These are phyloP conservation scores for Phytopythium cucurbitacearum DNA, from an alignment of 352 stramenopile species.

Conservation along the genomic window DNA sequence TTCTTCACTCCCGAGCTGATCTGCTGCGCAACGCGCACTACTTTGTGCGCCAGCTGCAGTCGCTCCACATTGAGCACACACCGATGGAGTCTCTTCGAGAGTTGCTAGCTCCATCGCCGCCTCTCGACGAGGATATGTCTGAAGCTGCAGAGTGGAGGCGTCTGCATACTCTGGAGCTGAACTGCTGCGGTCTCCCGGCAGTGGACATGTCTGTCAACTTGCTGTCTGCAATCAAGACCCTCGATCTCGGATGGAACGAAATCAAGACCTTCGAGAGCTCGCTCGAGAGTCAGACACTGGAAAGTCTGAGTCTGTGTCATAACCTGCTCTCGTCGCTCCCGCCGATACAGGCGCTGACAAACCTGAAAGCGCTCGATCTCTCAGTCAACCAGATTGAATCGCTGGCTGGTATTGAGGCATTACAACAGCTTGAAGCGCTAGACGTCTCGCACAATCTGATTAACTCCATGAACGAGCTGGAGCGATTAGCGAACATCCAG, in stretches of 20 bases:
- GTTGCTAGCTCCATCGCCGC: conserved; percentile 28
- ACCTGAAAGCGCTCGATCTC: conserved; percentile 54
- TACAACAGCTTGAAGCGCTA: conserved; percentile 42
- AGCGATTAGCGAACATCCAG: conserved; percentile 37
- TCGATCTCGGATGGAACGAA: conserved; percentile 75
- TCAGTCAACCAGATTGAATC: conserved; percentile 62
- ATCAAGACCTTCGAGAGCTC: conserved; percentile 36
- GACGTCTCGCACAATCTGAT: conserved; percentile 75
- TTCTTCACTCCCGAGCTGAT: conserved; percentile 37
- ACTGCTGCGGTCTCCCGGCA: conserved; percentile 47
- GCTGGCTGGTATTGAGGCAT: conserved; percentile 41
- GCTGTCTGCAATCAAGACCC: conserved; percentile 28
- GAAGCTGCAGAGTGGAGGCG: conserved; percentile 26
- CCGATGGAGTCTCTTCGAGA: conserved; percentile 34
- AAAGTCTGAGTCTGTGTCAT: conserved; percentile 63
- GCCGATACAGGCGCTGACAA: conserved; percentile 29
- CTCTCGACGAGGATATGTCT: not conserved
- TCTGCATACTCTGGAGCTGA: conserved; percentile 57
- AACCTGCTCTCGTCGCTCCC: conserved; percentile 51
- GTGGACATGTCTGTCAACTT: conserved; percentile 58
- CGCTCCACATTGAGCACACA: conserved; percentile 72
- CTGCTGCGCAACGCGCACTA: conserved; percentile 55
- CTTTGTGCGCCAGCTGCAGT: conserved; percentile 58
- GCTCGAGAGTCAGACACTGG: conserved; percentile 26
- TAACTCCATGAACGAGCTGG: conserved; percentile 43